Conservation (phyloP, 306 rosid species). For the Pyrus communis region DNA sequence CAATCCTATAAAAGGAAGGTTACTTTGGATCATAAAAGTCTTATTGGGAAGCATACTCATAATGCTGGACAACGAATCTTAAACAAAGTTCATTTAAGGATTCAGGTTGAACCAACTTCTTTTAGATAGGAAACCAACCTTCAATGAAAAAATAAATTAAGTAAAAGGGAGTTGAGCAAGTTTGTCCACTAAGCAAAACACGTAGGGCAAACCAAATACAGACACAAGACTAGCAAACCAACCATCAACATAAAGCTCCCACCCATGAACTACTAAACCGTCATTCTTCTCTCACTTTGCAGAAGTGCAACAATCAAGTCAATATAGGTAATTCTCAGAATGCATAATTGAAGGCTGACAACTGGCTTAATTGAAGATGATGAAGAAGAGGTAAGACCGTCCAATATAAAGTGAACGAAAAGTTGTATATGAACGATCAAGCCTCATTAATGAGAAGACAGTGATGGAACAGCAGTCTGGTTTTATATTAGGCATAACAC, state of each 20-base stretch:
- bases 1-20: background rate
- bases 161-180: background rate
- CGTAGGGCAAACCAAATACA: background rate
- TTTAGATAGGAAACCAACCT: background rate
- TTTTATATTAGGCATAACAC: background rate
- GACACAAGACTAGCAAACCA: background rate
- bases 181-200: background rate
- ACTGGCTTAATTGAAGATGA: background rate
- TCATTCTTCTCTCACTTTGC: background rate
- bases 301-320: background rate
- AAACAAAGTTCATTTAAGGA: background rate
- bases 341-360: background rate
- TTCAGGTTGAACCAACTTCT: background rate
- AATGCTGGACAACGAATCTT: background rate
- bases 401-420: background rate
- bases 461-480: background rate
- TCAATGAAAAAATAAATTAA: background rate
- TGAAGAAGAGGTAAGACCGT: background rate
- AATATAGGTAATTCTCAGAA: background rate
- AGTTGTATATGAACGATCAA: background rate
- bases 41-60: background rate
- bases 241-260: background rate
- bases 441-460: constrained; percentile 11
- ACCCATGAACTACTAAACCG: background rate
- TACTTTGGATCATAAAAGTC: background rate